A percentile compares a stretch with the other conserved stretches of the same genome.
Evolutionary conservation across 768 basidiomycete genomes (phyloP).

Genomic region (Tephrocybe sp.): DNA sequence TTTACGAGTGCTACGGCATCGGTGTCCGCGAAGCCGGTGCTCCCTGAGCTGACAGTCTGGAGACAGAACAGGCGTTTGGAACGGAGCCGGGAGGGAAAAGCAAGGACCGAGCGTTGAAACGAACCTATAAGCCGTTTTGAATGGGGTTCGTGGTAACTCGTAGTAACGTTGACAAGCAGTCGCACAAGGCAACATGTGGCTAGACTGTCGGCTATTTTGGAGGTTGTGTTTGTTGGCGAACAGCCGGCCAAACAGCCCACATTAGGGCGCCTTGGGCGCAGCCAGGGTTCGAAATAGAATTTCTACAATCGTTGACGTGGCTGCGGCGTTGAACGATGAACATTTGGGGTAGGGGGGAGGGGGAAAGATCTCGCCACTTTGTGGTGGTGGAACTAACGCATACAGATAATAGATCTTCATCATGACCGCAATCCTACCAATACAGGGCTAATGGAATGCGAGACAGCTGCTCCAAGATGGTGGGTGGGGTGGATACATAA

Average conservation of each 20-base stretch:
- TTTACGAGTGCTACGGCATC: too few species aligned
- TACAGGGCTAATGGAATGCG: neutral
- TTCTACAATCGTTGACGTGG: neutral
- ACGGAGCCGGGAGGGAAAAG: neutral
- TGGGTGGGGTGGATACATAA: neutral
- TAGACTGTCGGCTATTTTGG: constrained; percentile 1
- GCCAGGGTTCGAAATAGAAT: neutral
- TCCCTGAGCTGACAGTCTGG: neutral
- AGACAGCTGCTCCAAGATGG: constrained; percentile 1
- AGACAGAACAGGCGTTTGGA: neutral
- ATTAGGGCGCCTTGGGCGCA: constrained; percentile 3
- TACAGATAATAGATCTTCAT: neutral
- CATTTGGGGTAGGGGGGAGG: too few species aligned
- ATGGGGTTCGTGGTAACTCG: constrained; percentile 6
- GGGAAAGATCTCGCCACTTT: neutral
- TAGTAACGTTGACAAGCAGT: constrained; percentile 7
- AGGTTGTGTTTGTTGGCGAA: neutral
- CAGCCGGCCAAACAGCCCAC: neutral
- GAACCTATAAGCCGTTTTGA: neutral
- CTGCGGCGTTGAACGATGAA: neutral
- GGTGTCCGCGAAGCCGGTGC: neutral
- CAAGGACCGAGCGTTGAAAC: neutral
- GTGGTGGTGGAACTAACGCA: neutral
- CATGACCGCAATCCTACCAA: neutral
- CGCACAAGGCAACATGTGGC: neutral